These are phyloP conservation scores for Wickerhamomyces queroliae DNA, from an alignment of 805 yeast genomes.

Conservation along the genomic window DNA sequence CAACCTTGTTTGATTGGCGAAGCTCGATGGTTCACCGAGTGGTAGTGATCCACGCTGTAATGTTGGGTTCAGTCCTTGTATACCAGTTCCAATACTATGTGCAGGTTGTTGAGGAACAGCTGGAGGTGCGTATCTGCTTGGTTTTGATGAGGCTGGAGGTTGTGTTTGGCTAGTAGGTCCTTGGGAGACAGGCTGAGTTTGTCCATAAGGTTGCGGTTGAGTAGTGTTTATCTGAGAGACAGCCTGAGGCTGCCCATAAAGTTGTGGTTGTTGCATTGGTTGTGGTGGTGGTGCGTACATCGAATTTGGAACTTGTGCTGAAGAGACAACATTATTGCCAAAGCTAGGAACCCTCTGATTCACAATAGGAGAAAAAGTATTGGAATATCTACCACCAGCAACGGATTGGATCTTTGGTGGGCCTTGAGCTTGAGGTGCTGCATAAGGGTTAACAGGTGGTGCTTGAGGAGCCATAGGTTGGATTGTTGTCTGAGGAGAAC, in stretches of 20 bases:
- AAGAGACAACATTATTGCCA: too few species aligned
- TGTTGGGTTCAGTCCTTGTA: not conserved
- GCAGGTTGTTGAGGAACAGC: slow-evolving; percentile 3
- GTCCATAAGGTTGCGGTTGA: slow-evolving; percentile 1
- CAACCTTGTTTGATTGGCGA: too few species aligned
- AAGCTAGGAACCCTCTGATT: not conserved
- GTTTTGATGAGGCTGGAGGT: slow-evolving; percentile 13
- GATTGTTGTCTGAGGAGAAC: not conserved
- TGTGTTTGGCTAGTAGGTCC: too few species aligned
- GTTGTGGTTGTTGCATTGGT: slow-evolving; percentile 4
- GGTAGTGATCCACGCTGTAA: not conserved
- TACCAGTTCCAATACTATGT: not conserved
- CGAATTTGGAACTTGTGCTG: too few species aligned
- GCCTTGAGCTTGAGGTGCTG: slow-evolving; percentile 1
- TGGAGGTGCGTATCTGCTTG: slow-evolving; percentile 28
- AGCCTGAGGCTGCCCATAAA: not conserved
- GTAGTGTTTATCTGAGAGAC: too few species aligned
- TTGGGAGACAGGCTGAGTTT: slow-evolving; percentile 3
- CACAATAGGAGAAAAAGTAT: not conserved
- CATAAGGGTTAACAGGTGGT: slow-evolving; percentile 12
- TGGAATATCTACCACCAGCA: not conserved
- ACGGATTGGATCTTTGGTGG: not conserved
- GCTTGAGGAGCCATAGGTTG: not conserved
- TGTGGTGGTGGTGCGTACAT: too few species aligned
- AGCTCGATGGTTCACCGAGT: too few species aligned